phyloP scores from a whole-genome alignment of 2,329 filamentous ascomycete species.

The Ceratocystis ficicola region DNA sequence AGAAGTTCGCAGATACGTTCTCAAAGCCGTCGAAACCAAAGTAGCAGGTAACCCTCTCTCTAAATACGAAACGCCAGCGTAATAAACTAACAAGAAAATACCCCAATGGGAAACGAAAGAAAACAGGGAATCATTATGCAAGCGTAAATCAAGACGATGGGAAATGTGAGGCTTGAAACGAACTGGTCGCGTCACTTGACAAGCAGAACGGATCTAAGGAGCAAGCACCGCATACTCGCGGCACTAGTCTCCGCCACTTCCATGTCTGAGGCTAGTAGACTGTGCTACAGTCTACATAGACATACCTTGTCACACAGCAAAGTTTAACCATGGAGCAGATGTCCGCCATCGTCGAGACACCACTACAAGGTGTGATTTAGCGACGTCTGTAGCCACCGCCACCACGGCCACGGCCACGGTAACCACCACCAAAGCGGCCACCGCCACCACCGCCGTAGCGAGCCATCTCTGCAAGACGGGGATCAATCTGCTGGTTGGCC shows the following conservation, averaged over 20 bases:
- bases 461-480: slow-evolving; percentile 88
- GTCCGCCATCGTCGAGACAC: background rate
- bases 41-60: slow-evolving; percentile 15
- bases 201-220: slow-evolving; percentile 27
- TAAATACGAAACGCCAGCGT: slow-evolving; percentile 20
- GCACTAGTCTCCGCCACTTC: background rate
- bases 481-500: slow-evolving; percentile 96
- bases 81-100: slow-evolving; percentile 16
- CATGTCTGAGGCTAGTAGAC: background rate
- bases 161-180: slow-evolving; percentile 23
- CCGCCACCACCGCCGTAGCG: slow-evolving; percentile 80
- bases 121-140: slow-evolving; percentile 19
- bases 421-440: slow-evolving; percentile 59
- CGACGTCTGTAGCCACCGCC: slow-evolving; percentile 37
- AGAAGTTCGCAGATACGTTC: background rate
- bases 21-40: slow-evolving; percentile 5
- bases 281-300: slow-evolving; percentile 35
- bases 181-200: slow-evolving; percentile 42
- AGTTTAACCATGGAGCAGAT: background rate
- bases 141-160: slow-evolving; percentile 10
- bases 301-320: slow-evolving; percentile 28
- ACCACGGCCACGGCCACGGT: slow-evolving; percentile 46
- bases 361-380: slow-evolving; percentile 25
- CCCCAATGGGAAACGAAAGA: background rate
- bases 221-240: background rate